Base-by-base conservation (phyloP, 1,139 yeast species). In the Geotrichum bryndzae region DNA sequence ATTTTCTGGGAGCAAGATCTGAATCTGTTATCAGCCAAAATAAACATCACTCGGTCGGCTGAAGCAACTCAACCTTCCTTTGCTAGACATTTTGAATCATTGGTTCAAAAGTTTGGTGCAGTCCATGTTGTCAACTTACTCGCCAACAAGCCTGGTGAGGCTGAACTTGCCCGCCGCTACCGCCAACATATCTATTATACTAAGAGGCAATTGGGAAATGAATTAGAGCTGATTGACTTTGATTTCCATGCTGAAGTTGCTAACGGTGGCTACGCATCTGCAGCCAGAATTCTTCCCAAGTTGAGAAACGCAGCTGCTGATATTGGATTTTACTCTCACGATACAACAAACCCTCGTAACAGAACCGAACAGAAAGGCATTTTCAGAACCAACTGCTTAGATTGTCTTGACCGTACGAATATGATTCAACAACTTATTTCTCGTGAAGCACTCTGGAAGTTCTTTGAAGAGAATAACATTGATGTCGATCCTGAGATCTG, bases 1-100 rank as follows among this genome's bases (percentile, higher is more conserved):
- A 81, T 95, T 0, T 95, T 95, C 72, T 95, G 99, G 99, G 99
- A 95, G 72, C 99, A 95, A 73, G 98, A 92, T 70, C 85, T 96
- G 1, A 87, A 90, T 13, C 76, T 86, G 61, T 77, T 86, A n/a
- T 72, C 85, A 56, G 87, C 94, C 22, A 94, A 92, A 72, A 90
- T 94, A 58, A 88, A 89, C 50, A 81, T 95, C 13, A 91, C 97
- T 0, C 80, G 99, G 68, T 89, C 97, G 0, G 76, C 82, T 33
- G 98, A 91, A 67, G 99, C 98, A 0, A 86, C 98, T 0, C 96
- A 90, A 69, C 96, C 97, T 0, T 84, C 94, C 1, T 92, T 94
- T 70, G 86, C 88, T 67, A 81, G 82, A 63, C 99, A 95, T 74
- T 90, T 94, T 70, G 82, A 83, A 52, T 80, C 81, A 29, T 77